Evolutionary conservation across 2,329 filamentous ascomycete species (phyloP), one percentile per base, ranked within the genome.

Genomic region (Rhinocladiella mackenziei): DNA sequence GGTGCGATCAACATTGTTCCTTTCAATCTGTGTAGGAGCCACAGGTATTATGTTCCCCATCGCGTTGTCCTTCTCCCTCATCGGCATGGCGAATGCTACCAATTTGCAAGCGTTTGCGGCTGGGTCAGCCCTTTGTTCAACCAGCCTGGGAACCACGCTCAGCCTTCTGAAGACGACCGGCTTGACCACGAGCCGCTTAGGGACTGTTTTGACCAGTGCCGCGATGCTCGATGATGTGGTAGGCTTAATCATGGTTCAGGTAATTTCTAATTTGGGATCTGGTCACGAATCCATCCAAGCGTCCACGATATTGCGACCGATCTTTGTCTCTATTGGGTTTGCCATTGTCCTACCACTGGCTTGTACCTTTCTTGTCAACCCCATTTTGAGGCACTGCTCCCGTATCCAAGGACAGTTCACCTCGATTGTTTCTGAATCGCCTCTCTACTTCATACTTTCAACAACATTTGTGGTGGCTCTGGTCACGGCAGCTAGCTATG

Each of bases 221-320:
- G 86, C 86, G 0, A 86, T 92, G 77, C 77, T 92, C 66, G 86
- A 92, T 59, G 86, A 92, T 64, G 81, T 91, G 0, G 75, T 86
- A 1, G 53, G 53, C 0, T 66, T 91, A 7, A 77, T 89, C 5
- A 84, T 91, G 77, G 82, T 88, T 0, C 78, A 86, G 53, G 75
- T 91, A 33, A 82, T 92, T 15, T 77, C 82, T 0, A 81, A 80
- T 34, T 67, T 91, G 0, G 74, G 83, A 63, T 41, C 60, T 33
- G 54, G 50, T 32, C 40, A 49, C 2, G 39, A 51, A 6, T 55
- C 51, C 2, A 62, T 75, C 49, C 63, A 53, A 30, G 62, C 64
- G 1, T 55, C 65, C 4, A 72, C 66, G 2, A 61, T 79, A 8
- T 58, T 75, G 9, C 63, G 76, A 19, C 75, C 76, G 0, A 61